Conservation (phyloP, 371 early-diverging fungal species). For the Mucor racemosus region DNA sequence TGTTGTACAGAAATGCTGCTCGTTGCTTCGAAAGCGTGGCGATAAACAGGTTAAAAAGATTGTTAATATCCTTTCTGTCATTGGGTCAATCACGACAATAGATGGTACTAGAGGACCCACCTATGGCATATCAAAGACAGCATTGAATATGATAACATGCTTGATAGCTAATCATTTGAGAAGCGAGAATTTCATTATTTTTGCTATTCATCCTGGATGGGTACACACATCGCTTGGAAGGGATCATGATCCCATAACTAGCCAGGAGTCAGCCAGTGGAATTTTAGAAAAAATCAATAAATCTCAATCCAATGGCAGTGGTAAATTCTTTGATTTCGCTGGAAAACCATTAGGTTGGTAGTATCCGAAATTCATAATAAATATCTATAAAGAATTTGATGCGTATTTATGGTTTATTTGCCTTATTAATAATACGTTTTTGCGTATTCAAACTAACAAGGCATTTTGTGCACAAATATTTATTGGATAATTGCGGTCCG, state of each 20-base stretch:
- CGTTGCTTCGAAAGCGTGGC: conserved; percentile 31
- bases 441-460: too few species aligned
- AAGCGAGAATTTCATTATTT: conserved; percentile 27
- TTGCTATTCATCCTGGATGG: conserved; percentile 34
- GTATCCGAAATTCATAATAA: not conserved
- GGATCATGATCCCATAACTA: not conserved
- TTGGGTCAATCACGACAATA: conserved; percentile 14
- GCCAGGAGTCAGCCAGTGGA: not conserved
- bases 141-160: conserved; percentile 29
- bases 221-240: conserved; percentile 29
- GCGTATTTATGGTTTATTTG: too few species aligned
- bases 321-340: not conserved
- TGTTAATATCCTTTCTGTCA: conserved; percentile 26
- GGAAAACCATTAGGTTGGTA: not conserved
- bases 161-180: conserved; percentile 15
- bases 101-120: not conserved
- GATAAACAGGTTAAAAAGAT: conserved; percentile 20
- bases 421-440: too few species aligned
- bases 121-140: conserved; percentile 29
- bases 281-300: not conserved
- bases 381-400: too few species aligned
- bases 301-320: not conserved
- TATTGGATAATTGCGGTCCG: too few species aligned
- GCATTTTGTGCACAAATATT: too few species aligned
- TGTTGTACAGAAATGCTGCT: conserved; percentile 22